Conservation (phyloP, 495 filamentous ascomycete species). For the Cercophora newfieldiana region DNA sequence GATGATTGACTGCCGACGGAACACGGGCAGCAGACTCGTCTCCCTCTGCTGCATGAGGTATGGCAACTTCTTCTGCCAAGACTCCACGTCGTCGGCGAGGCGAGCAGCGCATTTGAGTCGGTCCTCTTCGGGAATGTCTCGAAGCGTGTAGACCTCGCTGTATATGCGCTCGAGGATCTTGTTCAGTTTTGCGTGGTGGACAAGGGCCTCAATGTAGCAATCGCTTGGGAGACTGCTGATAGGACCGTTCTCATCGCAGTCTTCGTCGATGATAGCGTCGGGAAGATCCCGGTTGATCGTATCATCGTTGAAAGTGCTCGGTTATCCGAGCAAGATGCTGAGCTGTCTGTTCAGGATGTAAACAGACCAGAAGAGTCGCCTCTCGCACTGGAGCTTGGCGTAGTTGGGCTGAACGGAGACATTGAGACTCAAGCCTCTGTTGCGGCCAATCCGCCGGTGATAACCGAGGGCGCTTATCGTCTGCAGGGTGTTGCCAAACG, state of each 20-base stretch:
- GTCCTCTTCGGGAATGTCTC: slow-evolving; percentile 40
- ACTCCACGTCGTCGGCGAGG: slow-evolving; percentile 39
- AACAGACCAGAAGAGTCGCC: slow-evolving; percentile 59
- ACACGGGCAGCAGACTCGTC: slow-evolving; percentile 48
- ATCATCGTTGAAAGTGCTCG: slow-evolving; percentile 53
- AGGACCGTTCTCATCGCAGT: slow-evolving; percentile 43
- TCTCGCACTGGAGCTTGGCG: slow-evolving; percentile 37
- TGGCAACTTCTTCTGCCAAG: slow-evolving; percentile 42
- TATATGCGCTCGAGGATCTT: slow-evolving; percentile 42
- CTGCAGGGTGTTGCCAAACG: slow-evolving; percentile 28
- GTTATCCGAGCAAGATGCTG: slow-evolving; percentile 56
- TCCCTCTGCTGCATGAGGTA: slow-evolving; percentile 46
- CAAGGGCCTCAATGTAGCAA: slow-evolving; percentile 52
- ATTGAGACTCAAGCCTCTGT: slow-evolving; percentile 21
- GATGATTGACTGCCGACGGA: slow-evolving; percentile 55
- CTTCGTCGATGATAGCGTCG: slow-evolving; percentile 54
- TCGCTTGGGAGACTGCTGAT: slow-evolving; percentile 19
- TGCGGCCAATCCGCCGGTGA: slow-evolving; percentile 29
- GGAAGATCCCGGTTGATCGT: slow-evolving; percentile 57
- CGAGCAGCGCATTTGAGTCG: slow-evolving; percentile 40
- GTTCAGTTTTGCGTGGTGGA: slow-evolving; percentile 41
- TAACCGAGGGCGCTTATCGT: slow-evolving; percentile 33
- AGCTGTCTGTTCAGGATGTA: slow-evolving; percentile 60
- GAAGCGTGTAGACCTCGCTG: slow-evolving; percentile 51
- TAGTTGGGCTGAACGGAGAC: slow-evolving; percentile 22